Base-by-base conservation (phyloP, 768 basidiomycete species). In the Postia placenta region DNA sequence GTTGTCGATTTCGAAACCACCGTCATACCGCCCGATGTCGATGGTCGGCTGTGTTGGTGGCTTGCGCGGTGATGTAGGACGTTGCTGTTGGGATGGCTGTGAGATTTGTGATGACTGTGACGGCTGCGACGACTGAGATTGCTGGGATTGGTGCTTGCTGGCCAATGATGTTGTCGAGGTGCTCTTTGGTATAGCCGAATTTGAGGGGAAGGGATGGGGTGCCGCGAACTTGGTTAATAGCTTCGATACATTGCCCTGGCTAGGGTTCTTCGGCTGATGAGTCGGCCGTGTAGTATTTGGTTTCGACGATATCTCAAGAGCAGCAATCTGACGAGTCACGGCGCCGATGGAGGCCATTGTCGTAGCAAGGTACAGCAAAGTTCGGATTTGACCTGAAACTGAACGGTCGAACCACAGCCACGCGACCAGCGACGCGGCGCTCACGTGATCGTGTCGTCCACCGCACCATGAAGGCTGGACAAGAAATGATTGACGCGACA, bases 11-110 rank as follows among this genome's bases (percentile, higher is more conserved):
- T 96, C 94, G n/a, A 97, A 78, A 2, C 94, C 93, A n/a, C 93
- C 94, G 55, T 99, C 95, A 64, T 99, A 99, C 40, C 71, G 76
- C 24, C 95, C 94, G 27, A 96, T 91, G 59, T 92, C 90, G 35
- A 91, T 66, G 27, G 19, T 58, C 28, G 53, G 46, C 33, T 56
- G 43, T 11, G 48, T 19, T 30, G 52, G 47, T 15, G 43, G 54
- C 28, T 47, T 47, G 3, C 58, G 57, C 22, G 60, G 56, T 22
- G 42, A 53, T 36, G 54, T 55, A 39, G 52, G 51, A 69, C 79
- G 26, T 69, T 72, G 56, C 3, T 46, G 28, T 23, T 53, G 48
- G 52, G 50, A 42, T 48, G 51, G n/a, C 33, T 35, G 33, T n/a
- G 9, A 9, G 9, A 9, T n/a, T 35, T 35, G 33, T 9, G 33